Conservation (phyloP, 768 basidiomycete species). For the Russula earlei region DNA sequence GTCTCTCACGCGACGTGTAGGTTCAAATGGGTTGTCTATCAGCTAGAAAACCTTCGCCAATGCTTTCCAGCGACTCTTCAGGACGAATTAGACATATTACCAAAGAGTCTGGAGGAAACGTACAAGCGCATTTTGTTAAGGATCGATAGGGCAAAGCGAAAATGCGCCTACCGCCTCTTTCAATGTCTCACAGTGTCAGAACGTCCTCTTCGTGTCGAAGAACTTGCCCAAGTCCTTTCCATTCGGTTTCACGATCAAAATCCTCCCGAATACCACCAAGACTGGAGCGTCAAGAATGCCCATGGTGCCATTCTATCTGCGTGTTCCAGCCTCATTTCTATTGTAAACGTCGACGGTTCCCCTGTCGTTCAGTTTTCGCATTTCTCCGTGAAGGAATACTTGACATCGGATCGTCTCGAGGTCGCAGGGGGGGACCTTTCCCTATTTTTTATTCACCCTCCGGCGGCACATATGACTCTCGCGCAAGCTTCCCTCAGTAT, state of each 20-base stretch:
- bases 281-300: neutral
- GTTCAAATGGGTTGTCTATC: conserved; percentile 8
- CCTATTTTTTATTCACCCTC: neutral
- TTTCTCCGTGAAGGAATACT: conserved; percentile 14
- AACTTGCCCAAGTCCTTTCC: conserved; percentile 5
- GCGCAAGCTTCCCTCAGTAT: neutral
- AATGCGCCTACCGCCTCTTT: conserved; percentile 1
- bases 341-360: neutral
- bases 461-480: neutral
- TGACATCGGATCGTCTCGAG: neutral
- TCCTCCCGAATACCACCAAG: neutral
- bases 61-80: neutral
- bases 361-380: conserved; percentile 8
- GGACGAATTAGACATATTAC: neutral
- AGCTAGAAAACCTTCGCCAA: neutral
- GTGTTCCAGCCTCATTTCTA: neutral
- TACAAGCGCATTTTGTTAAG: neutral
- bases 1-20: neutral
- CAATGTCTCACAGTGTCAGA: neutral
- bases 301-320: conserved; percentile 1
- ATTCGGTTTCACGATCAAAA: neutral
- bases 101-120: neutral
- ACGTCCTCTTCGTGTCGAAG: neutral
- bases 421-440: neutral
- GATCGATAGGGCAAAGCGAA: neutral